A percentile compares a stretch with the other conserved stretches of the same genome.
These are phyloP conservation scores for Pseudoperonospora humuli DNA, from an alignment of 352 stramenopile species.

Conservation along the genomic window DNA sequence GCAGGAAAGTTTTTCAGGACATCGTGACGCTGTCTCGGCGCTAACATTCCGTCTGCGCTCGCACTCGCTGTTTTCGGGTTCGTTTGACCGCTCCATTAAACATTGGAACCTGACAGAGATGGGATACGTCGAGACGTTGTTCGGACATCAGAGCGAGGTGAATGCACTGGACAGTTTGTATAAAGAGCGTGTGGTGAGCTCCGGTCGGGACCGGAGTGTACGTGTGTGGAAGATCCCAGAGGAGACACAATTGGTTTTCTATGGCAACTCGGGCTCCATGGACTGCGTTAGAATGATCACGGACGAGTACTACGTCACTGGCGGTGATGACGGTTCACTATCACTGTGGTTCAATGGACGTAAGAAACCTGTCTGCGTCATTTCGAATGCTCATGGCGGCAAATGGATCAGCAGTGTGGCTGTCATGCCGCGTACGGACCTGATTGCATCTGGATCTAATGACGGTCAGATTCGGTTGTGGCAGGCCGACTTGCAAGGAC, in stretches of 20 bases:
- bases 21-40: constrained; percentile 84
- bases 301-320: constrained; percentile 90
- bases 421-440: constrained; percentile 84
- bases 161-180: constrained; percentile 86
- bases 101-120: constrained; percentile 95
- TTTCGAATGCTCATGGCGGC: constrained; percentile 82
- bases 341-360: constrained; percentile 90
- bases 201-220: constrained; percentile 86
- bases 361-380: constrained; percentile 87
- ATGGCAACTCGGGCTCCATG: constrained; percentile 85
- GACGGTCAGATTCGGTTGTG: constrained; percentile 90
- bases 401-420: constrained; percentile 88
- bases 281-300: constrained; percentile 89
- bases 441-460: constrained; percentile 86
- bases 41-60: constrained; percentile 85
- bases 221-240: constrained; percentile 94
- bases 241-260: constrained; percentile 92
- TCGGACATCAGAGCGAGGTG: constrained; percentile 88
- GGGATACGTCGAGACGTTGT: constrained; percentile 93
- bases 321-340: constrained; percentile 85
- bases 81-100: constrained; percentile 89
- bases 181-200: constrained; percentile 88
- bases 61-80: constrained; percentile 88
- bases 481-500: constrained; percentile 71
- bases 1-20: constrained; percentile 85